Conservation (phyloP, 192 early-diverging fungal species). For the Allomyces arbusculus region DNA sequence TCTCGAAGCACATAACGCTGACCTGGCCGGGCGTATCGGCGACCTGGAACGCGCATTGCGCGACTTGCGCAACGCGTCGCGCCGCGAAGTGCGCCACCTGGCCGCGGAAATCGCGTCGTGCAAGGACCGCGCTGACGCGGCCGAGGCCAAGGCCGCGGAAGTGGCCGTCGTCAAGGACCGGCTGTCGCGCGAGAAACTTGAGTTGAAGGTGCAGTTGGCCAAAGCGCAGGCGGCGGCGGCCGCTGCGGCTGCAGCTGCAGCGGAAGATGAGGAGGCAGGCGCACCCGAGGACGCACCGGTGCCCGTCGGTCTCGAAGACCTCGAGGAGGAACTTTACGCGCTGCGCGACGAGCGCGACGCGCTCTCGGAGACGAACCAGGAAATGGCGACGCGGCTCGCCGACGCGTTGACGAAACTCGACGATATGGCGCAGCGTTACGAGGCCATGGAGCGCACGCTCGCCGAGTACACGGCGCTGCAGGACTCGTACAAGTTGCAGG, state of each 20-base stretch:
- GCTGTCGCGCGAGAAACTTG: constrained; percentile 3
- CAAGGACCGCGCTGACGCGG: background rate
- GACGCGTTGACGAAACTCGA: background rate
- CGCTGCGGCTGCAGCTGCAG: background rate
- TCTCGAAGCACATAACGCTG: constrained; percentile 1
- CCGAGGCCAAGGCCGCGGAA: background rate
- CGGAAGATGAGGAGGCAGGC: too few relatives aligned
- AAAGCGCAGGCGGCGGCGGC: background rate
- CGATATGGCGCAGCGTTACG: background rate
- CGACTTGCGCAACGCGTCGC: background rate
- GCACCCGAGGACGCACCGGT: too few relatives aligned
- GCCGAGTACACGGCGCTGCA: background rate
- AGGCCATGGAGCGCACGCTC: background rate
- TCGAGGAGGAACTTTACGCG: constrained; percentile 9
- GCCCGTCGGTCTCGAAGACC: too few relatives aligned
- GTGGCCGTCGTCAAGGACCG: constrained; percentile 4
- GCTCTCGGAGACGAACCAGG: background rate
- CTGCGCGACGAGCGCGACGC: constrained; percentile 6
- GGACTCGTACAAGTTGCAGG: background rate
- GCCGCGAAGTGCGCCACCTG: constrained; percentile 1
- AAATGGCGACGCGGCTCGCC: background rate
- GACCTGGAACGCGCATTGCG: background rate
- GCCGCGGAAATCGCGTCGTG: background rate
- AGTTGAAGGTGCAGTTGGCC: background rate
- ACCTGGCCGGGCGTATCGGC: constrained; percentile 3